Evolutionary conservation across 1,284 basidiomycete species (phyloP).

Genomic region (Athelia psychrophila): DNA sequence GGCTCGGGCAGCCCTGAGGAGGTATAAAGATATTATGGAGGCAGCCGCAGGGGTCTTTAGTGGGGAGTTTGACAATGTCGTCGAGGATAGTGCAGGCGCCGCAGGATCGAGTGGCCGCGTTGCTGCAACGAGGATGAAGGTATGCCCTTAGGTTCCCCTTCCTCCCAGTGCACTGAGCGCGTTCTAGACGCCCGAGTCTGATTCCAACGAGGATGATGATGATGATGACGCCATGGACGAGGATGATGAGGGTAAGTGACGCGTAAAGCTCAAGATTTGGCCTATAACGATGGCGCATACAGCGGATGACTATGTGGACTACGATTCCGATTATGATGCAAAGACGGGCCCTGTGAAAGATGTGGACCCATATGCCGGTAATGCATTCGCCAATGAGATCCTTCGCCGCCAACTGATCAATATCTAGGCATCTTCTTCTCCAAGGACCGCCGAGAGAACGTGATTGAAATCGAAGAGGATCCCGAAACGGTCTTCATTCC

Average conservation of each 20-base stretch:
- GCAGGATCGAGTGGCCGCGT: not conserved
- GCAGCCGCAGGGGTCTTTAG: conserved; percentile 31
- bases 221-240: conserved; percentile 45
- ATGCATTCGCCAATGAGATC: not conserved
- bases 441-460: conserved; percentile 82
- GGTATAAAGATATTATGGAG: conserved; percentile 15
- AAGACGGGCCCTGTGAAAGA: conserved; percentile 42
- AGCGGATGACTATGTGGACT: conserved; percentile 66
- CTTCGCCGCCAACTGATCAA: not conserved
- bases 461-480: conserved; percentile 83
- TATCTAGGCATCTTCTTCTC: conserved; percentile 83
- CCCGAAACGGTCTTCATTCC: conserved; percentile 52
- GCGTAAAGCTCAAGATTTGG: conserved; percentile 2
- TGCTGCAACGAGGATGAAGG: conserved; percentile 20
- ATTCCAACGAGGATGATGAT: conserved; percentile 37
- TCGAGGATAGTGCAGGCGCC: conserved; percentile 6
- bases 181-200: conserved; percentile 53
- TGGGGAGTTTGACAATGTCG: conserved; percentile 25
- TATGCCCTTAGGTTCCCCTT: conserved; percentile 16
- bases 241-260: conserved; percentile 48
- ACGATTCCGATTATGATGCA: conserved; percentile 71
- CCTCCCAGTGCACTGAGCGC: conserved; percentile 2
- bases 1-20: conserved; percentile 11
- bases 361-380: conserved; percentile 84
- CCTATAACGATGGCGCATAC: conserved; percentile 12